These are phyloP conservation scores for Leishmania tropica DNA, from an alignment of 208 protist genomes.

Conservation along the genomic window DNA sequence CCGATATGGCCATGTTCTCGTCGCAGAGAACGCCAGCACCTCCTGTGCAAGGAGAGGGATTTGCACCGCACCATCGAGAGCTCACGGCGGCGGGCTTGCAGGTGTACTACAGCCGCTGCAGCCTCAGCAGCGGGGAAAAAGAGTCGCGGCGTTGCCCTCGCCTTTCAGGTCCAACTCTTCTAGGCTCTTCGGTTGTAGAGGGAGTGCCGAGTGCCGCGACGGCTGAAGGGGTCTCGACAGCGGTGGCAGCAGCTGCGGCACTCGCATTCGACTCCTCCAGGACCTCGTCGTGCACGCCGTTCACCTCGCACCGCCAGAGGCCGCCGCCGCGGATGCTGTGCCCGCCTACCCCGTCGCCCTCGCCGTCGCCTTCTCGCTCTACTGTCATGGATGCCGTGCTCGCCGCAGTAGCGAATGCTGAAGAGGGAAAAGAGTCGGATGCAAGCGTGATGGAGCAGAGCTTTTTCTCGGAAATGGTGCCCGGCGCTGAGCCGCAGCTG, in stretches of 20 bases:
- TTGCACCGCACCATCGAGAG: neutral
- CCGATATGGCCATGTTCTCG: neutral
- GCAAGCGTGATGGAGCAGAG: neutral
- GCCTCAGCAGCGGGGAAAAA: neutral
- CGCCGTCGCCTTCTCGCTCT: slow-evolving; percentile 4
- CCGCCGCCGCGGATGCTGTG: slow-evolving; percentile 32
- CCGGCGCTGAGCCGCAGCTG: neutral
- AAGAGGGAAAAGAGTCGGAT: neutral
- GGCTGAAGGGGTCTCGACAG: neutral
- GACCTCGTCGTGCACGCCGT: neutral
- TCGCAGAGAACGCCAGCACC: neutral
- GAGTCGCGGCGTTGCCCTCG: neutral
- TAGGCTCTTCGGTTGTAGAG: neutral
- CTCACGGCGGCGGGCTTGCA: neutral
- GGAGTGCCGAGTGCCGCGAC: neutral
- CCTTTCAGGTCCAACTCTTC: neutral
- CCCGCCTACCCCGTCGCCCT: slow-evolving; percentile 26
- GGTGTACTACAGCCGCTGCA: neutral
- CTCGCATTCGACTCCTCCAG: neutral
- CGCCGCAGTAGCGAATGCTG: neutral
- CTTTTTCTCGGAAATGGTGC: neutral
- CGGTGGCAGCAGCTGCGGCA: neutral
- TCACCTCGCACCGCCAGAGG: slow-evolving; percentile 9
- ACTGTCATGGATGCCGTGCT: neutral
- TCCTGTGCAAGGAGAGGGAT: neutral